phyloP scores from a whole-genome alignment of 2,329 filamentous ascomycete genomes.

The Penicillium freii region DNA sequence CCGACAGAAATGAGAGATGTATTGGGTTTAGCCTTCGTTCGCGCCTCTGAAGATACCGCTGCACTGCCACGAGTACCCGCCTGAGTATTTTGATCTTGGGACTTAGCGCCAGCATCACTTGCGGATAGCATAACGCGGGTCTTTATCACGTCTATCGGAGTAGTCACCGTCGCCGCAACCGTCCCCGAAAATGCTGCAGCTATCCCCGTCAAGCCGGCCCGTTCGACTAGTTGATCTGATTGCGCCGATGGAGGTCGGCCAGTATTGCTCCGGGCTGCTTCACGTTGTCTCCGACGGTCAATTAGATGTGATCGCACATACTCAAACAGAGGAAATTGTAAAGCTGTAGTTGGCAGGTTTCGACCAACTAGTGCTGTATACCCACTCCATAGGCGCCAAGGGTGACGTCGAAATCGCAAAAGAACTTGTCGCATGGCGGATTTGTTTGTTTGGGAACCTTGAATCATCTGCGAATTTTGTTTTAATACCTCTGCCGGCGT shows the following conservation, averaged over 20 bases:
- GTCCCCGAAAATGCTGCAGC: constrained; percentile 73
- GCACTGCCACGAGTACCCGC: background rate
- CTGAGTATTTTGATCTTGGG: background rate
- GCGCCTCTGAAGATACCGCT: background rate
- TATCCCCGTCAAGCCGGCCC: constrained; percentile 66
- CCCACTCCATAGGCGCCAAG: constrained; percentile 61
- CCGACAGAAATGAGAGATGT: constrained; percentile 59
- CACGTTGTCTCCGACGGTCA: constrained; percentile 40
- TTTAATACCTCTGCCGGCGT: constrained; percentile 90
- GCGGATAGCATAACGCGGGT: constrained; percentile 81
- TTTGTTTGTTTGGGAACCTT: constrained; percentile 29
- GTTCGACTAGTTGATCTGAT: constrained; percentile 56
- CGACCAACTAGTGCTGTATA: constrained; percentile 79
- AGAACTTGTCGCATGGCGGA: constrained; percentile 59
- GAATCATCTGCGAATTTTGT: constrained; percentile 86
- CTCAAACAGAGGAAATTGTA: constrained; percentile 89
- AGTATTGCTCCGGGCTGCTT: constrained; percentile 12
- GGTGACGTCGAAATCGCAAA: constrained; percentile 55
- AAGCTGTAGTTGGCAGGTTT: constrained; percentile 81
- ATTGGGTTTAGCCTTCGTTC: constrained; percentile 27
- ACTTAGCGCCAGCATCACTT: constrained; percentile 24
- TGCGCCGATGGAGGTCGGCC: constrained; percentile 8
- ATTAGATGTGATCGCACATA: constrained; percentile 58
- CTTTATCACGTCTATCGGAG: constrained; percentile 86
- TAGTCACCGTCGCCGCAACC: constrained; percentile 76